These are phyloP conservation scores for Pythium sukuiense DNA, from an alignment of 352 stramenopile species.

Conservation along the genomic window DNA sequence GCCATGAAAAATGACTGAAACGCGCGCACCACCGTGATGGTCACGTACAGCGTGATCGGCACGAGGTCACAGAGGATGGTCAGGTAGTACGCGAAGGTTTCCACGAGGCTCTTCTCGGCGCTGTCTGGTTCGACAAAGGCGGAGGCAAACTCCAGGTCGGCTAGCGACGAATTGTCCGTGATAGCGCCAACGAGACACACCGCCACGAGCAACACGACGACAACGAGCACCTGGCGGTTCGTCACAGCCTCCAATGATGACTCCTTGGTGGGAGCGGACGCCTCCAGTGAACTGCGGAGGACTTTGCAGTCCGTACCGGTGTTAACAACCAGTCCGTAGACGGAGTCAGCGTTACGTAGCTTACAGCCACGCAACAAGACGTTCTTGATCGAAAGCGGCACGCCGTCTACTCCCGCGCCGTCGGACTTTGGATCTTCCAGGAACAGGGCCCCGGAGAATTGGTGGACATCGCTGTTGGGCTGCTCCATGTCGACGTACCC, in stretches of 20 bases:
- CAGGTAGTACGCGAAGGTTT: slow-evolving; percentile 80
- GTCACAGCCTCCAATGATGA: slow-evolving; percentile 79
- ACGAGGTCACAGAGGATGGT: slow-evolving; percentile 78
- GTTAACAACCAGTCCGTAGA: slow-evolving; percentile 91
- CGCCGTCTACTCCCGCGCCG: slow-evolving; percentile 24
- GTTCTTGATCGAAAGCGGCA: slow-evolving; percentile 74
- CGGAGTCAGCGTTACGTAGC: slow-evolving; percentile 86
- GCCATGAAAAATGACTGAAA: slow-evolving; percentile 87
- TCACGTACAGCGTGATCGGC: slow-evolving; percentile 84
- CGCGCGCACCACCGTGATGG: slow-evolving; percentile 82
- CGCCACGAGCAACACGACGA: slow-evolving; percentile 61
- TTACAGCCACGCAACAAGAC: slow-evolving; percentile 87
- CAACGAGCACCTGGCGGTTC: slow-evolving; percentile 72
- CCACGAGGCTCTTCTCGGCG: slow-evolving; percentile 45
- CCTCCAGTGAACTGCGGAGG: slow-evolving; percentile 75
- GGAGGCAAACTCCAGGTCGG: slow-evolving; percentile 30
- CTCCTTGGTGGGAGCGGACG: slow-evolving; percentile 46
- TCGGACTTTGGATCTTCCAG: slow-evolving; percentile 16
- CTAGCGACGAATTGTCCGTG: slow-evolving; percentile 53
- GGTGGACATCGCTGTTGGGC: slow-evolving; percentile 75
- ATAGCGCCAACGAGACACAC: slow-evolving; percentile 71
- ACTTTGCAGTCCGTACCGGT: slow-evolving; percentile 91
- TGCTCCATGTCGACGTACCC: slow-evolving; percentile 72
- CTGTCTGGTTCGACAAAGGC: slow-evolving; percentile 34
- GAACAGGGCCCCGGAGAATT: slow-evolving; percentile 64